Evolutionary conservation across 2,329 filamentous ascomycete genomes (phyloP).

Genomic region (Colletotrichum australisinense): DNA sequence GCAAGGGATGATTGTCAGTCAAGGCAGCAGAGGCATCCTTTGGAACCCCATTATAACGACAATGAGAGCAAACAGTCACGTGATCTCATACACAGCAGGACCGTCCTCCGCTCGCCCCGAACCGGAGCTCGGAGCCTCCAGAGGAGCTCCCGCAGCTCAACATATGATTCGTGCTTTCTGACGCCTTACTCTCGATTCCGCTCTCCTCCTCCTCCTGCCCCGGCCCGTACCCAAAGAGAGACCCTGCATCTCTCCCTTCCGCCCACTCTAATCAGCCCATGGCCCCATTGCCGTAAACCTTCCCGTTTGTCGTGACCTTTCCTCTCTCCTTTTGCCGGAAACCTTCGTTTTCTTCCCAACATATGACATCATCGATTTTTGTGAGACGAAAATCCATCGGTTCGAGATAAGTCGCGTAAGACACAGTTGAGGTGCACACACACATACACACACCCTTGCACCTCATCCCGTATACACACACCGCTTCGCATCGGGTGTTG

Average conservation of each 20-base stretch:
- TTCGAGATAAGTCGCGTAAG: not conserved
- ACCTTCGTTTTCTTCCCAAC: not conserved
- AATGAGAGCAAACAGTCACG: not conserved
- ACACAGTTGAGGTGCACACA: not conserved
- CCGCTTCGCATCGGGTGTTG: not conserved
- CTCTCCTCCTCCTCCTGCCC: not conserved
- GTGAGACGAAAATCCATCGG: not conserved
- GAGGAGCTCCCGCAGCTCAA: not conserved
- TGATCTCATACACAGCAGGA: not conserved
- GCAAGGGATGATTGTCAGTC: no score
- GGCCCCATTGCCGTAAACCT: not conserved
- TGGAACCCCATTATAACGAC: no score
- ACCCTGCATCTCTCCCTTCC: not conserved
- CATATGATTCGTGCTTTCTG: conserved; percentile 23
- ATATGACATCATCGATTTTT: conserved; percentile 12
- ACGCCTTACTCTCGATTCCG: not conserved
- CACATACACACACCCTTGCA: not conserved
- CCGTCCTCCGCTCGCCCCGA: not conserved
- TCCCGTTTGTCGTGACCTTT: not conserved
- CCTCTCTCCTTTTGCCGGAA: not conserved
- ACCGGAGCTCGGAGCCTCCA: not conserved
- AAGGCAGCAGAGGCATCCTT: no score
- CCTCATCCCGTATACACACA: not conserved
- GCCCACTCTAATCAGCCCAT: not conserved
- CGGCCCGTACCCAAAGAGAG: not conserved